These are phyloP conservation scores for Pleurotus tuoliensis DNA, from an alignment of 768 basidiomycete genomes.

Conservation along the genomic window DNA sequence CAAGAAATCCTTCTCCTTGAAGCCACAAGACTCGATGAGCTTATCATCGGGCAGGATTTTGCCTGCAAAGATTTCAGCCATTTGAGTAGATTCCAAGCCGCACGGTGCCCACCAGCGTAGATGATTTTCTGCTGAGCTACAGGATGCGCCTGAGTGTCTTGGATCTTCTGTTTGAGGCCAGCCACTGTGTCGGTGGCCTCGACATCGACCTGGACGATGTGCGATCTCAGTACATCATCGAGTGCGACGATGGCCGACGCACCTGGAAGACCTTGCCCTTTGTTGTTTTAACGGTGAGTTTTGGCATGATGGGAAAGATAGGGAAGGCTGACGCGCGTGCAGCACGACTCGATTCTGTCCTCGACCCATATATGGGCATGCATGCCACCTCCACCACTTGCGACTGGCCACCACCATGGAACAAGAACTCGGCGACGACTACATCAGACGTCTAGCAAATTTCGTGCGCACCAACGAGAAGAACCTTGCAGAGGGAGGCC, in stretches of 20 bases:
- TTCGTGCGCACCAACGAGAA: slow-evolving; percentile 74
- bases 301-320: slow-evolving; percentile 49
- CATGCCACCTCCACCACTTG: slow-evolving; percentile 10
- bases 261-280: slow-evolving; percentile 91
- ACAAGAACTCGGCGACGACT: slow-evolving; percentile 68
- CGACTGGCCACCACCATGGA: slow-evolving; percentile 23
- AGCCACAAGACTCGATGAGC: slow-evolving; percentile 80
- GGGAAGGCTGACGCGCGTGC: not conserved
- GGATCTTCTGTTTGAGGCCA: slow-evolving; percentile 81
- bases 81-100: not conserved
- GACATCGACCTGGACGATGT: slow-evolving; percentile 60
- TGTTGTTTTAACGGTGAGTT: slow-evolving; percentile 93
- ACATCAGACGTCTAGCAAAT: slow-evolving; percentile 62
- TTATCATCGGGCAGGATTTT: slow-evolving; percentile 89
- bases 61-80: slow-evolving; percentile 42
- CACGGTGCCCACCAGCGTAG: slow-evolving; percentile 66
- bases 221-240: not conserved
- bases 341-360: not conserved
- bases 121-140: slow-evolving; percentile 86
- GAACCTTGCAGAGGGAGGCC: slow-evolving; percentile 63
- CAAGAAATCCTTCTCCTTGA: slow-evolving; percentile 98
- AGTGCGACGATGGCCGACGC: slow-evolving; percentile 9
- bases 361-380: slow-evolving; percentile 7
- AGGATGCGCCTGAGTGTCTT: slow-evolving; percentile 68
- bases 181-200: slow-evolving; percentile 73